phyloP scores from a whole-genome alignment of 495 filamentous ascomycete genomes.

The Cercophora sp. region DNA sequence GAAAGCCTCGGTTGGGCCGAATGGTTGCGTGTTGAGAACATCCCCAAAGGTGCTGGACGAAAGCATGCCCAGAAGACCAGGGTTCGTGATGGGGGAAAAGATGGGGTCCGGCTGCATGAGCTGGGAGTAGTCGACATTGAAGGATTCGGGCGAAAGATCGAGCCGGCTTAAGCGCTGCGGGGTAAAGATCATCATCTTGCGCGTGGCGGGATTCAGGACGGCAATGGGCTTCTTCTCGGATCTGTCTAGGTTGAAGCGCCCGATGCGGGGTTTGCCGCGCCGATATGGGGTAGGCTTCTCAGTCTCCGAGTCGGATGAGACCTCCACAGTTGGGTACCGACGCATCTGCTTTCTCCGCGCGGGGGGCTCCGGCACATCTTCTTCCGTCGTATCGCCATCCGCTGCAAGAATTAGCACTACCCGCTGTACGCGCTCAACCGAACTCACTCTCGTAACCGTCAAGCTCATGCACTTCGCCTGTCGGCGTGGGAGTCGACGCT shows the following conservation, averaged over 20 bases:
- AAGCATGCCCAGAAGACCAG: conserved; percentile 71
- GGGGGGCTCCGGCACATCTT: conserved; percentile 60
- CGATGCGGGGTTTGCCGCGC: conserved; percentile 45
- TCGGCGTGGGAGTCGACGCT: conserved; percentile 40
- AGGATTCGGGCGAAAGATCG: conserved; percentile 44
- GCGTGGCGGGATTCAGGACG: conserved; percentile 63
- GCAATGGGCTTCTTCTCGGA: conserved; percentile 68
- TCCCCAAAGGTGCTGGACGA: conserved; percentile 50
- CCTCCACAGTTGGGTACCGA: conserved; percentile 33
- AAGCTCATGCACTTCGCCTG: conserved; percentile 42
- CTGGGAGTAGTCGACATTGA: conserved; percentile 46
- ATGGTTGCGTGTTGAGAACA: conserved; percentile 58
- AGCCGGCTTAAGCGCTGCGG: conserved; percentile 34
- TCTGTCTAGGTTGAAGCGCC: conserved; percentile 51
- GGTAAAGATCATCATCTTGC: conserved; percentile 66
- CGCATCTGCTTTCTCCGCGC: conserved; percentile 54
- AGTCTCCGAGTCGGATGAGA: conserved; percentile 44
- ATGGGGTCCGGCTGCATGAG: conserved; percentile 51
- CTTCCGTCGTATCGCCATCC: conserved; percentile 83
- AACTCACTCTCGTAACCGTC: conserved; percentile 80
- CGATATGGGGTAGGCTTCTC: conserved; percentile 33
- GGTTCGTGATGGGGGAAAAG: conserved; percentile 62
- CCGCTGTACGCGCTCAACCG: conserved; percentile 12
- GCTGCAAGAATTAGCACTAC: conserved; percentile 60
- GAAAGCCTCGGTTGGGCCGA: conserved; percentile 74